Evolutionary conservation across 768 basidiomycete species (phyloP).

Genomic region (Trametes meyenii): DNA sequence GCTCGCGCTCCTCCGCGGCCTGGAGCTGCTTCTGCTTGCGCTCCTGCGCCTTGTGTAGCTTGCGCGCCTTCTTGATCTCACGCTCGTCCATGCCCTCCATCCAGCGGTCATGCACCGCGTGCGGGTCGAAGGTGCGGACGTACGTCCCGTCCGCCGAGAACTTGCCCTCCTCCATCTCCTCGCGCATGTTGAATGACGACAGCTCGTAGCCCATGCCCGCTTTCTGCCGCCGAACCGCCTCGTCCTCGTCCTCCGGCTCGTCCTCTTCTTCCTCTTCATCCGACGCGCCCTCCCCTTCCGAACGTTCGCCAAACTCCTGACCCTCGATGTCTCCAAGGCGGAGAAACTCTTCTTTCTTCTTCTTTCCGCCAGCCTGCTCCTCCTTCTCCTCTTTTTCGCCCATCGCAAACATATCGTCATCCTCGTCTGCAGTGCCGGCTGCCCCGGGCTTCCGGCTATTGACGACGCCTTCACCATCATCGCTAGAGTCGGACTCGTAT

Average conservation of each 20-base stretch:
- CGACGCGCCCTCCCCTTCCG: conserved; percentile 44
- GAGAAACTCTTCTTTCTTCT: conserved; percentile 72
- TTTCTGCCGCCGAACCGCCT: conserved; percentile 72
- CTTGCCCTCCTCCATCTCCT: conserved; percentile 98
- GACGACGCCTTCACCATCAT: conserved; percentile 95
- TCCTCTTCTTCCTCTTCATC: conserved; percentile 50
- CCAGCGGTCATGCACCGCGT: conserved; percentile 94
- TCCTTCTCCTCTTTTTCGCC: conserved; percentile 50
- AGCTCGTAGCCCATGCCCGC: conserved; percentile 92
- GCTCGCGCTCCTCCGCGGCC: conserved; percentile 73
- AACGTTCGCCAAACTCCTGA: conserved; percentile 76
- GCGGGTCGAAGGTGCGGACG: conserved; percentile 83
- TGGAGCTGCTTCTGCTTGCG: conserved; percentile 69
- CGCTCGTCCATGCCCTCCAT: conserved; percentile 87
- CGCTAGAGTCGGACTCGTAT: conserved; percentile 93
- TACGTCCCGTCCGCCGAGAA: conserved; percentile 94
- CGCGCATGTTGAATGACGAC: conserved; percentile 98
- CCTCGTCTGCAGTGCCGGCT: conserved; percentile 51
- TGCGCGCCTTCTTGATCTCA: conserved; percentile 82
- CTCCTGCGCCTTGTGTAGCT: conserved; percentile 75
- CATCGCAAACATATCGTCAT: conserved; percentile 80
- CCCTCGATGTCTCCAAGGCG: conserved; percentile 95
- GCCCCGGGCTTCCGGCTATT: conserved; percentile 59
- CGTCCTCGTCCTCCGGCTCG: conserved; percentile 72
- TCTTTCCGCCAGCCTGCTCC: conserved; percentile 47